Evolutionary conservation across 768 basidiomycete species (phyloP).

Genomic region (Psilocybe subaeruginosa): DNA sequence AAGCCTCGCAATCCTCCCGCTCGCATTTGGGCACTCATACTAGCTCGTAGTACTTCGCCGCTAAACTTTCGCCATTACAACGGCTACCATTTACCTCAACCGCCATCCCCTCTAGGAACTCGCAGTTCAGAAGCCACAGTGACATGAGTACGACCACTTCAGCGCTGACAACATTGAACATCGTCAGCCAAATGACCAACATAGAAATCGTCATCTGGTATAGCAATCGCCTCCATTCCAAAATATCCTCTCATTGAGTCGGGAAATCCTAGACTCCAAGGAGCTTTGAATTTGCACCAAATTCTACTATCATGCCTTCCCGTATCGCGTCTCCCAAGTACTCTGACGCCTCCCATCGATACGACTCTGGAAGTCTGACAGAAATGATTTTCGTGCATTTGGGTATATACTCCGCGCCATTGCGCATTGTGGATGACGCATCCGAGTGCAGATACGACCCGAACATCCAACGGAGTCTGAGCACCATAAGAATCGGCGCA

Average conservation of each 20-base stretch:
- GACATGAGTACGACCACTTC: too few species aligned
- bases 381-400: neutral
- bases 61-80: too few species aligned
- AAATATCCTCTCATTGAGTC: too few species aligned
- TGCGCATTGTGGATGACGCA: neutral
- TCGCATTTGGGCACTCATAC: too few species aligned
- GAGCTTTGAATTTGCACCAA: neutral
- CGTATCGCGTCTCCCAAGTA: neutral
- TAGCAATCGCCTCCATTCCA: too few species aligned
- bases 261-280: too few species aligned
- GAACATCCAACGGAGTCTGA: neutral
- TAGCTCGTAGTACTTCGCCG: too few species aligned
- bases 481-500: neutral
- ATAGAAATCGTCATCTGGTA: too few species aligned
- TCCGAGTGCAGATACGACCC: neutral
- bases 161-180: too few species aligned
- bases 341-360: neutral
- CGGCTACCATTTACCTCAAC: neutral
- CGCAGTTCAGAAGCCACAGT: neutral
- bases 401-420: neutral
- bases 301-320: neutral
- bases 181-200: too few species aligned
- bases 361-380: neutral
- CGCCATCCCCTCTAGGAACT: neutral
- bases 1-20: too few species aligned